These are phyloP conservation scores for Exserohilum rostratum DNA, from an alignment of 2,329 filamentous ascomycete species.

Conservation along the genomic window DNA sequence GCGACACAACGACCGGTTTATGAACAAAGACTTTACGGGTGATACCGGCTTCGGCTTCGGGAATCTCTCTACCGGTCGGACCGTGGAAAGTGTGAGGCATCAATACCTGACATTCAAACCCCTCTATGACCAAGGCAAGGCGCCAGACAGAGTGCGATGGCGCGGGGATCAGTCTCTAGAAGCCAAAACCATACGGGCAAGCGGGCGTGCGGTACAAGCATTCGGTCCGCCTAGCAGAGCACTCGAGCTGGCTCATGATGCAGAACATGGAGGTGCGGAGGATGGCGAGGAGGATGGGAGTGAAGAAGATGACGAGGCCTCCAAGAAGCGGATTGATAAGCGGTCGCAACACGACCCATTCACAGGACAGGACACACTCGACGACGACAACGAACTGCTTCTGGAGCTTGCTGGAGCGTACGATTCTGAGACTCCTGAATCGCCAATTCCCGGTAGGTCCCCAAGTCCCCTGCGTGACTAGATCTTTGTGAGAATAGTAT, in stretches of 20 bases:
- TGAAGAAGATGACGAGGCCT: neutral
- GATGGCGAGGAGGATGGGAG: neutral
- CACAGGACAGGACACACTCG: neutral
- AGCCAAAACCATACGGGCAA: conserved; percentile 3
- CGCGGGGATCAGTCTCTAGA: conserved; percentile 10
- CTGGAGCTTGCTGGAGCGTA: neutral
- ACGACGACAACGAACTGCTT: conserved; percentile 3
- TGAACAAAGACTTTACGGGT: conserved; percentile 14
- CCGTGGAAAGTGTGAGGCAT: conserved; percentile 34
- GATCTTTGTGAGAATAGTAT: no score
- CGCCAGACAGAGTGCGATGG: conserved; percentile 11
- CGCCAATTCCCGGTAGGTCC: neutral
- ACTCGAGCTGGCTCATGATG: conserved; percentile 10
- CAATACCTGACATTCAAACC: conserved; percentile 35
- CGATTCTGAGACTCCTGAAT: neutral
- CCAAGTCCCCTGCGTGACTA: neutral
- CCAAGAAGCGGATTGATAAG: neutral
- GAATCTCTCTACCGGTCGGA: conserved; percentile 23
- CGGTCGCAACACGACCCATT: neutral
- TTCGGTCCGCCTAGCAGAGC: conserved; percentile 12
- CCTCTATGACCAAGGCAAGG: conserved; percentile 26
- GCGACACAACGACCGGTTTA: conserved; percentile 31
- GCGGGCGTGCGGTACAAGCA: neutral
- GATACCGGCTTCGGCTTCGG: conserved; percentile 14
- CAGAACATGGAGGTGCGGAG: neutral